phyloP scores from a whole-genome alignment of 306 rosid genomes.

The Medicago truncatula region DNA sequence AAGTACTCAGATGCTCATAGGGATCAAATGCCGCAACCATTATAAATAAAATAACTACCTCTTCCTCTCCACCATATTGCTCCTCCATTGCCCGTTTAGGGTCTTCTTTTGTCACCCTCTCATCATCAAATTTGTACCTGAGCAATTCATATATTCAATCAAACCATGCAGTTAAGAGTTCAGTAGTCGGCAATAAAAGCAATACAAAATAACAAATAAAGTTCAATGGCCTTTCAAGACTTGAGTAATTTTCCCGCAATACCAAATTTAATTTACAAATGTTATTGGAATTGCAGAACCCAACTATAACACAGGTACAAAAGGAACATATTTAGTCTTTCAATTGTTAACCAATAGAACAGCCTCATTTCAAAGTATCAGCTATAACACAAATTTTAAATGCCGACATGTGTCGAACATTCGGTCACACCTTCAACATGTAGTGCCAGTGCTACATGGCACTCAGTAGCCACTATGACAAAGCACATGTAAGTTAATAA shows the following conservation, averaged over 20 bases:
- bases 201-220: constrained; percentile 25
- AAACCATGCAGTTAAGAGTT: constrained; percentile 30
- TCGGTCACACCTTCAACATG: background rate
- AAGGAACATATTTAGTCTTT: constrained; percentile 19
- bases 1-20: constrained; percentile 34
- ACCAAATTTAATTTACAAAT: constrained; percentile 5
- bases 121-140: constrained; percentile 98
- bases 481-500: background rate
- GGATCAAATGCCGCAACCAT: constrained; percentile 26
- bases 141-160: constrained; percentile 33
- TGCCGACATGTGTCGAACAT: background rate
- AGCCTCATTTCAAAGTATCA: background rate
- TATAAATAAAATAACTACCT: constrained; percentile 59
- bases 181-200: constrained; percentile 18
- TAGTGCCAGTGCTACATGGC: background rate
- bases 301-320: constrained; percentile 9
- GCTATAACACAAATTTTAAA: constrained; percentile 1
- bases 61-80: constrained; percentile 99
- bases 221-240: constrained; percentile 1
- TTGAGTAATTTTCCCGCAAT: constrained; percentile 4
- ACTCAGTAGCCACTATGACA: background rate
- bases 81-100: constrained; percentile 93
- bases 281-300: background rate
- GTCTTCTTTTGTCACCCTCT: constrained; percentile 96
- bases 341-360: constrained; percentile 7